phyloP scores from a whole-genome alignment of 2,329 filamentous ascomycete species.

The Trichoderma oligosporum region DNA sequence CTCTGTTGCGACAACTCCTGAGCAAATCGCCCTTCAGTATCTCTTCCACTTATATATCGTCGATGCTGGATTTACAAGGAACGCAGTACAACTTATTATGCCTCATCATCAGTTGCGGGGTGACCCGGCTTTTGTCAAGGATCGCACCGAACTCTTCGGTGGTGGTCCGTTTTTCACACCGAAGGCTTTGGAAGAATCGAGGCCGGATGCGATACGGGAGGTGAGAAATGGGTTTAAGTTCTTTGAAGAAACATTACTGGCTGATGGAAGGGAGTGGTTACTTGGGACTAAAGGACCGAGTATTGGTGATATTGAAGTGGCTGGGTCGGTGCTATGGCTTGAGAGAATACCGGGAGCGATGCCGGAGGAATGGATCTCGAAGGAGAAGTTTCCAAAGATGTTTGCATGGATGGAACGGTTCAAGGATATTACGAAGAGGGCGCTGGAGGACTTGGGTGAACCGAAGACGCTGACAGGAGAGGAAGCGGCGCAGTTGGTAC shows the following conservation, averaged over 20 bases:
- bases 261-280: slow-evolving; percentile 63
- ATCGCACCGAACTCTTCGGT: slow-evolving; percentile 44
- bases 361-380: slow-evolving; percentile 47
- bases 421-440: slow-evolving; percentile 41
- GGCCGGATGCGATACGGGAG: slow-evolving; percentile 54
- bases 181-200: slow-evolving; percentile 26
- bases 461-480: slow-evolving; percentile 47
- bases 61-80: slow-evolving; percentile 54
- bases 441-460: slow-evolving; percentile 34
- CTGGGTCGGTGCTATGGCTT: slow-evolving; percentile 67
- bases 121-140: slow-evolving; percentile 56
- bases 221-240: slow-evolving; percentile 52
- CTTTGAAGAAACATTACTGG: slow-evolving; percentile 58
- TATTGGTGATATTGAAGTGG: slow-evolving; percentile 63
- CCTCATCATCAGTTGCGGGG: slow-evolving; percentile 47
- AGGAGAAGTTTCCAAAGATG: slow-evolving; percentile 53
- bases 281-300: slow-evolving; percentile 49
- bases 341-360: slow-evolving; percentile 51
- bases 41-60: slow-evolving; percentile 54
- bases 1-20: slow-evolving; percentile 32
- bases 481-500: slow-evolving; percentile 48
- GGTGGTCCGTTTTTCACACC: slow-evolving; percentile 21
- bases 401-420: slow-evolving; percentile 63
- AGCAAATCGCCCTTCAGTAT: slow-evolving; percentile 46
- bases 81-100: slow-evolving; percentile 53